A percentile compares a stretch with the other conserved stretches of the same genome.
phyloP scores from a whole-genome alignment of 139 green algal genomes.

The Tetradesmus obliquus region DNA sequence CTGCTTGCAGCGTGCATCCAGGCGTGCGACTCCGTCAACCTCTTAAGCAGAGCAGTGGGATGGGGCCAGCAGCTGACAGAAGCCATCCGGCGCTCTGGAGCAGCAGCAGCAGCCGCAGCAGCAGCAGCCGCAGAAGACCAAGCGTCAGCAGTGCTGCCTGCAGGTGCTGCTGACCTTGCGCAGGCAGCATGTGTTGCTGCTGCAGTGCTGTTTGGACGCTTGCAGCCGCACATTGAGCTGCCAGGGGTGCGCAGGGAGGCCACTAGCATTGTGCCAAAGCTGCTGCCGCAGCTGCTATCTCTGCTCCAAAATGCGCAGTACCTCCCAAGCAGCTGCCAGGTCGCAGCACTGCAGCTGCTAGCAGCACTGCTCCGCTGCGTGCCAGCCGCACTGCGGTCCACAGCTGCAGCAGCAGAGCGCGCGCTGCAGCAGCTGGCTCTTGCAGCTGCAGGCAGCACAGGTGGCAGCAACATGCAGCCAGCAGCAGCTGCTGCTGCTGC shows the following conservation, averaged over 20 bases:
- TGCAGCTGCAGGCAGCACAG: not conserved
- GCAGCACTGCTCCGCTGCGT: conserved; percentile 19
- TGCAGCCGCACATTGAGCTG: conserved; percentile 61
- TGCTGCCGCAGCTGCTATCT: conserved; percentile 48
- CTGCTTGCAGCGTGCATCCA: conserved; percentile 39
- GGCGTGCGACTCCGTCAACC: conserved; percentile 39
- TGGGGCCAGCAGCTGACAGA: conserved; percentile 52
- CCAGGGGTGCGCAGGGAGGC: conserved; percentile 62
- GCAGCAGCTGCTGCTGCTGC: not conserved
- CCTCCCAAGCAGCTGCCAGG: not conserved
- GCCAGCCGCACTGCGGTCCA: conserved; percentile 24
- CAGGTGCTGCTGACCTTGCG: not conserved
- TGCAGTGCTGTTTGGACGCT: conserved; percentile 49
- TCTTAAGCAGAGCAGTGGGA: conserved; percentile 29
- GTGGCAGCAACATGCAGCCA: conserved; percentile 5
- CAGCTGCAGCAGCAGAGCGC: conserved; percentile 14
- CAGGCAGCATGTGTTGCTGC: conserved; percentile 5
- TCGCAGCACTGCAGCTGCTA: conserved; percentile 10
- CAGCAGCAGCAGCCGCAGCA: conserved; percentile 24
- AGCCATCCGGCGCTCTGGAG: conserved; percentile 21
- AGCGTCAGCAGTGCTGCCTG: not conserved
- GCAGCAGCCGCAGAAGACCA: not conserved
- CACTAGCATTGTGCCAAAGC: conserved; percentile 40
- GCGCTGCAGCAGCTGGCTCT: conserved; percentile 42
- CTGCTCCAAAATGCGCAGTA: conserved; percentile 18